These are phyloP conservation scores for Cryptococcus deneoformans DNA, from an alignment of 1,284 basidiomycete species.

Conservation along the genomic window DNA sequence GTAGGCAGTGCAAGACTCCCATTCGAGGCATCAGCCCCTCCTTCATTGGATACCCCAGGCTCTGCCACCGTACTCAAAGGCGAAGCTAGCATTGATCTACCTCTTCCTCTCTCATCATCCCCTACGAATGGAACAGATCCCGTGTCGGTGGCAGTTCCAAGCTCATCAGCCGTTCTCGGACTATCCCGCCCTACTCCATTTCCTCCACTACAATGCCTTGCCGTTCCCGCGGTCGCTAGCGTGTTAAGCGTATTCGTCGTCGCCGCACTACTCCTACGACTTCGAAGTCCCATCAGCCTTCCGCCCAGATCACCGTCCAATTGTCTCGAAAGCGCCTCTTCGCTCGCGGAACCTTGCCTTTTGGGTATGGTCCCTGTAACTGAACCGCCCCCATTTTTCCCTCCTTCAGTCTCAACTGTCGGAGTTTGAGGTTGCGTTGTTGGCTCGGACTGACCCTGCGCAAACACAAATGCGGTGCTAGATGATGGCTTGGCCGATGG, in stretches of 20 bases:
- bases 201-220: constrained; percentile 11
- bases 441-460: no score
- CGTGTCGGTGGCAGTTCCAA: not conserved
- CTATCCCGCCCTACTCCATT: constrained; percentile 22
- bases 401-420: no score
- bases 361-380: no score
- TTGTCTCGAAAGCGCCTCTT: constrained; percentile 29
- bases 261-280: constrained; percentile 30
- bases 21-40: no score
- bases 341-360: constrained; percentile 19
- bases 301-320: constrained; percentile 42
- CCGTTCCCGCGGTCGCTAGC: constrained; percentile 2
- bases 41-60: no score
- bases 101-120: not conserved
- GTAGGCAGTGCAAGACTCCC: no score
- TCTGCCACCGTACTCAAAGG: no score
- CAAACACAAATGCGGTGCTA: no score
- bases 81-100: not conserved
- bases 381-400: no score
- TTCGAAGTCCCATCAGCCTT: constrained; percentile 39
- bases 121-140: constrained; percentile 11
- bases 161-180: not conserved
- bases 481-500: no score
- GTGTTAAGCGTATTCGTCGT: constrained; percentile 28
- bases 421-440: no score